Evolutionary conservation across 1,284 basidiomycete genomes (phyloP).

Genomic region (Apiotrichum sp.): DNA sequence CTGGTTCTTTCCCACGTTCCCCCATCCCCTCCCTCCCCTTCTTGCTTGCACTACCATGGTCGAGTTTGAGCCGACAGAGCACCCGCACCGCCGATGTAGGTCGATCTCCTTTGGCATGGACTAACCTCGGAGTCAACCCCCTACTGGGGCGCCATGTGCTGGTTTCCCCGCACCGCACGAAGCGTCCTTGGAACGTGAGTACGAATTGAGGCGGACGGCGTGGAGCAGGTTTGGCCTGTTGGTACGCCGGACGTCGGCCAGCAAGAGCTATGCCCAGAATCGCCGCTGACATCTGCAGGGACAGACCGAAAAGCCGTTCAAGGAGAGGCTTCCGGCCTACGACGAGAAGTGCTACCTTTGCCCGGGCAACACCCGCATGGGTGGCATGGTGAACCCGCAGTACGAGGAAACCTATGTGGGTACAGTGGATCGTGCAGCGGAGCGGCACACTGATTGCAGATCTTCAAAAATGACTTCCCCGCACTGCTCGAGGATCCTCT

Average conservation of each 20-base stretch:
- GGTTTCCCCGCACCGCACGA: slow-evolving; percentile 68
- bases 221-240: too few species aligned
- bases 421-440: too few species aligned
- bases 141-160: slow-evolving; percentile 57
- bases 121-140: slow-evolving; percentile 38
- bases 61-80: slow-evolving; percentile 39
- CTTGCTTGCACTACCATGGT: too few species aligned
- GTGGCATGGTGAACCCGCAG: slow-evolving; percentile 62
- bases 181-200: slow-evolving; percentile 42
- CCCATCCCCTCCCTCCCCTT: too few species aligned
- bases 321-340: slow-evolving; percentile 57
- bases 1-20: too few species aligned
- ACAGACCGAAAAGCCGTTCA: slow-evolving; percentile 65
- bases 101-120: neutral
- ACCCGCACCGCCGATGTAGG: slow-evolving; percentile 43
- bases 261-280: neutral
- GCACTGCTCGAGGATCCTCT: slow-evolving; percentile 58
- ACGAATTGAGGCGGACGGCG: too few species aligned
- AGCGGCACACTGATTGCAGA: too few species aligned
- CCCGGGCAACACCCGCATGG: slow-evolving; percentile 76
- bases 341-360: slow-evolving; percentile 85
- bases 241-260: too few species aligned
- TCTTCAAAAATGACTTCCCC: slow-evolving; percentile 80
- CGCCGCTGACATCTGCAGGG: slow-evolving; percentile 50
- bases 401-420: slow-evolving; percentile 60